Evolutionary conservation across 352 stramenopile species (phyloP), one percentile per base, ranked within the genome.

Genomic region (Globisporangium abappressorium): DNA sequence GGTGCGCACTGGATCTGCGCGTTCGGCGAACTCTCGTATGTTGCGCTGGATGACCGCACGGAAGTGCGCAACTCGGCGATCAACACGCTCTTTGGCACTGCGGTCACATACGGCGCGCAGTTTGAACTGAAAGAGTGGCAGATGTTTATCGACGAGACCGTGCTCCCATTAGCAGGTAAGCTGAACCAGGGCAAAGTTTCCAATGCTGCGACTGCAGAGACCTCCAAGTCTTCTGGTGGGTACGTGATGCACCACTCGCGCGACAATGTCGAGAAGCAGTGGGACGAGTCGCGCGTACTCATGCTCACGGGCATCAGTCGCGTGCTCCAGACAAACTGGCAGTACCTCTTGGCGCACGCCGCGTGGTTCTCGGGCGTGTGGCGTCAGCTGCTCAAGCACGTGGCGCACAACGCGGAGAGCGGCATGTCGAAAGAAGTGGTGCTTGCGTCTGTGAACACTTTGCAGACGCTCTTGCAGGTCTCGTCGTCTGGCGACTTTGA

Each of bases 51-150:
- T 65, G 82, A 86, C 33, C 87, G 97, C 53, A 87, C 92, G 0
- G 96, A 99, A 76, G 93, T 99, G 64, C 81, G 97, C 61, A 99
- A 99, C 76, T 99, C 95, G 70, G 91, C 97, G 20, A 94, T 99
- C 41, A 99, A 99, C 69, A 99, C 97, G 15, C 80, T 99, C 1
- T 99, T 99, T 73, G 97, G 95, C n/a, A 98, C 93, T 2, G 94
- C 97, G 53, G 94, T 98, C 67, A 98, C 97, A 6, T 96, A 98
- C 64, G 97, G 97, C 20, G 75, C 87, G 38, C 85, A 94, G 49
- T 98, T 99, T 61, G 86, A 91, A 2, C 66, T 96, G 49, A 71
- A 77, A 14, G 92, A 98, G 62, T 99, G 97, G 97, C 75, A 97
- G 74, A 83, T 90, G 46, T 98, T 96, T 69, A 84, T 98, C n/a